Evolutionary conservation across 2,329 filamentous ascomycete genomes (phyloP).

Genomic region (Catunica adiposa): DNA sequence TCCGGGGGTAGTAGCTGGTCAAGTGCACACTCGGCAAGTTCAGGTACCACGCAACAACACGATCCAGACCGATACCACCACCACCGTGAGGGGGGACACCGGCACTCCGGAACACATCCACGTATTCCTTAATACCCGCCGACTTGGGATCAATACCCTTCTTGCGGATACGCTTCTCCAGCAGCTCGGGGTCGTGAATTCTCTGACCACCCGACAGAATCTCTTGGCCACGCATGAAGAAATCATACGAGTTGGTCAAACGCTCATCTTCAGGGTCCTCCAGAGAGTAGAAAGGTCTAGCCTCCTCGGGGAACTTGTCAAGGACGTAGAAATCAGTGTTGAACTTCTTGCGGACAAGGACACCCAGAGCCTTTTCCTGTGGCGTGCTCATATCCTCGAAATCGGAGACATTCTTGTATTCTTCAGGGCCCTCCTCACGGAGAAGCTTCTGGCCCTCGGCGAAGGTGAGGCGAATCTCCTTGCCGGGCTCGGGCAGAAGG

Average conservation of each 20-base stretch:
- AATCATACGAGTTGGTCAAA: slow-evolving; percentile 57
- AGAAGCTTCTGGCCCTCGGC: slow-evolving; percentile 63
- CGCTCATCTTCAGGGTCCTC: slow-evolving; percentile 50
- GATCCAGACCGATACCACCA: slow-evolving; percentile 77
- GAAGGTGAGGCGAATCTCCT: slow-evolving; percentile 62
- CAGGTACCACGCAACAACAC: slow-evolving; percentile 56
- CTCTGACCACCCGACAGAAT: slow-evolving; percentile 85
- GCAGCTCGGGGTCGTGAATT: slow-evolving; percentile 62
- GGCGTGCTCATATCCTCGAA: slow-evolving; percentile 68
- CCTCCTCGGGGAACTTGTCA: slow-evolving; percentile 83
- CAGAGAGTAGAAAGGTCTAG: slow-evolving; percentile 86
- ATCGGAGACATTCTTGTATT: slow-evolving; percentile 51
- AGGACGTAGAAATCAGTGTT: slow-evolving; percentile 92
- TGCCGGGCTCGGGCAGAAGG: slow-evolving; percentile 55
- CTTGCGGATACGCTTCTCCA: slow-evolving; percentile 60
- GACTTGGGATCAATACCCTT: slow-evolving; percentile 67
- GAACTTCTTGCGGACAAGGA: slow-evolving; percentile 73
- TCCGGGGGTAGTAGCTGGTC: slow-evolving; percentile 40
- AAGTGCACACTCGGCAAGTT: slow-evolving; percentile 43
- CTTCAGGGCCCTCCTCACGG: slow-evolving; percentile 52
- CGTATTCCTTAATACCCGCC: slow-evolving; percentile 71
- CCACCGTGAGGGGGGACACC: slow-evolving; percentile 83
- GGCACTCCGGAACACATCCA: slow-evolving; percentile 63
- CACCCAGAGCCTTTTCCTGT: slow-evolving; percentile 77
- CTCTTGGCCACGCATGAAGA: slow-evolving; percentile 86